phyloP scores from a whole-genome alignment of 352 stramenopile species.

The Globisporangium viniferum region DNA sequence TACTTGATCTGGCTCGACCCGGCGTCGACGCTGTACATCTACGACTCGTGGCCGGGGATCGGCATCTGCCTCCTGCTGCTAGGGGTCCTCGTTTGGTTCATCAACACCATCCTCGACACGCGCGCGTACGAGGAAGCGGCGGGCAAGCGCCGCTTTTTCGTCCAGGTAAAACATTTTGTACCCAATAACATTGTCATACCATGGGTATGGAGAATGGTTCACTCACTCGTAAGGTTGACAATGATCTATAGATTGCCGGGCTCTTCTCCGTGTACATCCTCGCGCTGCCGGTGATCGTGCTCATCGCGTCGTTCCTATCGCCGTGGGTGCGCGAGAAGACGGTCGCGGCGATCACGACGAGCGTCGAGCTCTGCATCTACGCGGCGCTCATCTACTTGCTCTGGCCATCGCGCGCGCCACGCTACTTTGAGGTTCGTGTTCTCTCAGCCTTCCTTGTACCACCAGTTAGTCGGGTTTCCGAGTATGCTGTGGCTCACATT shows the following conservation, averaged over 20 bases:
- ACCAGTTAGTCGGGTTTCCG: neutral
- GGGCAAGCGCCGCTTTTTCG: constrained; percentile 63
- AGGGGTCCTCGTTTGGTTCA: constrained; percentile 60
- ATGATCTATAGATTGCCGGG: constrained; percentile 31
- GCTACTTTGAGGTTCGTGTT: constrained; percentile 70
- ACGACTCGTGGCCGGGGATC: constrained; percentile 71
- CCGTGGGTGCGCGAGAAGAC: constrained; percentile 80
- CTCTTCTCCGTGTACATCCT: constrained; percentile 75
- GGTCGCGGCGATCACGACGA: constrained; percentile 50
- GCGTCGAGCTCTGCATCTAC: constrained; percentile 54
- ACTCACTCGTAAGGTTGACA: neutral
- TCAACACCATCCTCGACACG: constrained; percentile 63
- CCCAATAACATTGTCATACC: no score
- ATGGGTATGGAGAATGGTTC: neutral
- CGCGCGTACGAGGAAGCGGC: constrained; percentile 52
- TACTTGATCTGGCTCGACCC: constrained; percentile 78
- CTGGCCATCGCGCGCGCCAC: constrained; percentile 63
- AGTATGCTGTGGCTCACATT: neutral
- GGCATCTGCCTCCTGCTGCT: constrained; percentile 65
- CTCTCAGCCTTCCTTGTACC: neutral
- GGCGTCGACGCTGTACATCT: constrained; percentile 78
- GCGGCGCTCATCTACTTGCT: constrained; percentile 63
- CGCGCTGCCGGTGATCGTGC: constrained; percentile 62
- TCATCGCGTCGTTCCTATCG: constrained; percentile 69
- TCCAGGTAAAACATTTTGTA: constrained; percentile 28